Conservation (phyloP, 352 stramenopile genomes). For the Phytophthora pluvialis region DNA sequence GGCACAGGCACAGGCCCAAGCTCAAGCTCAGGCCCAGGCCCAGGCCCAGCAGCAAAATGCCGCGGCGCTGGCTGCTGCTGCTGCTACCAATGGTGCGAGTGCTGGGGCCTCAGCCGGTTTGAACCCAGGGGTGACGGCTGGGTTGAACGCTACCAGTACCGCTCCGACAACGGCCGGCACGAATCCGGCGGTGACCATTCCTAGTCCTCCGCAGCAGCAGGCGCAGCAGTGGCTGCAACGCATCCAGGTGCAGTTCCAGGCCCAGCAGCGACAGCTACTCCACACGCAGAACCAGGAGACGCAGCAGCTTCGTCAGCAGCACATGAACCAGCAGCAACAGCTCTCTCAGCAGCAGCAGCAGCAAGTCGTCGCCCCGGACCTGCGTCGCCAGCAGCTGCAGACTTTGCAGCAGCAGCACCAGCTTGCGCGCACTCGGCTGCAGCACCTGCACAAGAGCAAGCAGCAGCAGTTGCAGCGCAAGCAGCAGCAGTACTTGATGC, state of each 20-base stretch:
- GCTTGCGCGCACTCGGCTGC: constrained; percentile 63
- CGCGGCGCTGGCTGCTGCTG: constrained; percentile 28
- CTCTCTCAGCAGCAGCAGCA: constrained; percentile 75
- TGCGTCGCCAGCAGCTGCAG: constrained; percentile 71
- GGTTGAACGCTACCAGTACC: constrained; percentile 35
- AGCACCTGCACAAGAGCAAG: constrained; percentile 82
- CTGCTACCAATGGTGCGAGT: constrained; percentile 22
- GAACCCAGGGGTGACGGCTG: constrained; percentile 38
- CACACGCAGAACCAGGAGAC: constrained; percentile 83
- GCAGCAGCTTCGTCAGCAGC: constrained; percentile 75
- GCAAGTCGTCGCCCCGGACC: constrained; percentile 61
- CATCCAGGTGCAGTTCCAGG: constrained; percentile 84
- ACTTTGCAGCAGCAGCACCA: constrained; percentile 82
- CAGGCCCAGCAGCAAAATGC: constrained; percentile 32
- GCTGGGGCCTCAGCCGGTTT: constrained; percentile 31
- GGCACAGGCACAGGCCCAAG: constrained; percentile 35
- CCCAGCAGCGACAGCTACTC: constrained; percentile 74
- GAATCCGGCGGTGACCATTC: constrained; percentile 34
- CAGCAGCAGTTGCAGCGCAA: constrained; percentile 84
- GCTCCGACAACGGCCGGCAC: constrained; percentile 29
- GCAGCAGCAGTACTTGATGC: constrained; percentile 80
- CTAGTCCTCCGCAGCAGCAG: constrained; percentile 64
- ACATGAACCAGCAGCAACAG: constrained; percentile 80
- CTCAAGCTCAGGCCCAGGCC: constrained; percentile 30
- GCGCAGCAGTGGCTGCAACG: constrained; percentile 84